Evolutionary conservation across 2,329 filamentous ascomycete species (phyloP).

Genomic region (Alternaria gansuensis): DNA sequence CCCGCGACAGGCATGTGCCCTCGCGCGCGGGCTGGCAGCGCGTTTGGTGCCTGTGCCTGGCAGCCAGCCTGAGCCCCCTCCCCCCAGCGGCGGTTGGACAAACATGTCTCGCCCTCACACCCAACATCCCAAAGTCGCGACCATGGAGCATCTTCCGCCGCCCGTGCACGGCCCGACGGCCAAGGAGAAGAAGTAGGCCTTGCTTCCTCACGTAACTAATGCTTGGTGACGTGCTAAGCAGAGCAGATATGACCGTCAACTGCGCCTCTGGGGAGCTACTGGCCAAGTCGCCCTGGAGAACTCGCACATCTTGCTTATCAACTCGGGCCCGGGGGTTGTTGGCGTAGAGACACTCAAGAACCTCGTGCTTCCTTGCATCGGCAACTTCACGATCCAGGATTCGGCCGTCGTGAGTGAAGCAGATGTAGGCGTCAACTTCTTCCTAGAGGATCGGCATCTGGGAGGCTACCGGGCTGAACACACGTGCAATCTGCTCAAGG

Average conservation of each 20-base stretch:
- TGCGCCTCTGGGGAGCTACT: conserved; percentile 92
- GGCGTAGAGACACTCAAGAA: conserved; percentile 96
- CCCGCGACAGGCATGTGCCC: conserved; percentile 25
- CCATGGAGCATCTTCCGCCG: conserved; percentile 52
- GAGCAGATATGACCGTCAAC: conserved; percentile 84
- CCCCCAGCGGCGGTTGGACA: conserved; percentile 5
- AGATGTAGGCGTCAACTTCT: conserved; percentile 96
- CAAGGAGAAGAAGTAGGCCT: conserved; percentile 61
- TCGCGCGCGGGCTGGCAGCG: conserved; percentile 24
- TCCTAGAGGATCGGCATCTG: conserved; percentile 80
- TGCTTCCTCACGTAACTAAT: neutral
- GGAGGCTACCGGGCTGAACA: conserved; percentile 81
- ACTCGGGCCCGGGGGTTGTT: conserved; percentile 84
- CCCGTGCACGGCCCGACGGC: conserved; percentile 54
- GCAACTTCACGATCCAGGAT: conserved; percentile 90
- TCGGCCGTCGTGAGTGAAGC: conserved; percentile 76
- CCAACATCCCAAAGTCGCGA: neutral
- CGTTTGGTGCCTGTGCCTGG: conserved; percentile 10
- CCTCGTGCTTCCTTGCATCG: conserved; percentile 90
- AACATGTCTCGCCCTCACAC: conserved; percentile 10
- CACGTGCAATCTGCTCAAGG: conserved; percentile 77
- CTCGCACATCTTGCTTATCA: conserved; percentile 89
- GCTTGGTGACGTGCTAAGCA: conserved; percentile 50
- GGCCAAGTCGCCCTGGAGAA: conserved; percentile 91
- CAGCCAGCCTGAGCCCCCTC: conserved; percentile 12